These are phyloP conservation scores for Colletotrichum liaoningense DNA, from an alignment of 2,329 filamentous ascomycete species.

Conservation along the genomic window DNA sequence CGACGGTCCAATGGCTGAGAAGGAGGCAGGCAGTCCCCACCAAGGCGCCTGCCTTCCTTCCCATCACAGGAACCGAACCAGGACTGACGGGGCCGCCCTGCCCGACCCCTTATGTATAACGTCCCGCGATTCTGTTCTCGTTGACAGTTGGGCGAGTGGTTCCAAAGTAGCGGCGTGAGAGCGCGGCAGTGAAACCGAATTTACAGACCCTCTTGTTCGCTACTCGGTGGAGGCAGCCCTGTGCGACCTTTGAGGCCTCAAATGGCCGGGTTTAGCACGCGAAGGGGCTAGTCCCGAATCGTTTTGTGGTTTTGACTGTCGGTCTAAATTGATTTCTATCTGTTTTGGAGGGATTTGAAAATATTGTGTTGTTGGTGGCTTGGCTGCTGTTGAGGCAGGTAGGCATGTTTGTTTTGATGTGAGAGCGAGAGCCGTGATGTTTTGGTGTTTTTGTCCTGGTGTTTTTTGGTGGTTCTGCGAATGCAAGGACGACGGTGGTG, in stretches of 20 bases:
- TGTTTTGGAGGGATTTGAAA: neutral
- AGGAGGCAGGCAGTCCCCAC: neutral
- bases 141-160: slow-evolving; percentile 12
- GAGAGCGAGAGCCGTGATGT: neutral
- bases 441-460: too few species aligned
- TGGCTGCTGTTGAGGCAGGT: neutral
- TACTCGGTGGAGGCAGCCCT: neutral
- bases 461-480: neutral
- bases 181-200: neutral
- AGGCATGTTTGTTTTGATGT: neutral
- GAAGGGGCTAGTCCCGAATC: neutral
- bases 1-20: too few species aligned
- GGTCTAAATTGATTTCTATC: neutral
- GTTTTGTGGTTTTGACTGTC: neutral
- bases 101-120: slow-evolving; percentile 2
- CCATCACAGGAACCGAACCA: neutral
- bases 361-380: neutral
- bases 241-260: neutral
- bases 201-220: slow-evolving; percentile 5
- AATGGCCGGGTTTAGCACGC: neutral
- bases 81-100: neutral
- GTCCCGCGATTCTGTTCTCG: neutral
- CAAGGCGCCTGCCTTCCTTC: neutral
- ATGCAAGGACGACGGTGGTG: neutral
- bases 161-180: neutral